Evolutionary conservation across 306 rosid species (phyloP).

Genomic region (Phaseolus lunatus): DNA sequence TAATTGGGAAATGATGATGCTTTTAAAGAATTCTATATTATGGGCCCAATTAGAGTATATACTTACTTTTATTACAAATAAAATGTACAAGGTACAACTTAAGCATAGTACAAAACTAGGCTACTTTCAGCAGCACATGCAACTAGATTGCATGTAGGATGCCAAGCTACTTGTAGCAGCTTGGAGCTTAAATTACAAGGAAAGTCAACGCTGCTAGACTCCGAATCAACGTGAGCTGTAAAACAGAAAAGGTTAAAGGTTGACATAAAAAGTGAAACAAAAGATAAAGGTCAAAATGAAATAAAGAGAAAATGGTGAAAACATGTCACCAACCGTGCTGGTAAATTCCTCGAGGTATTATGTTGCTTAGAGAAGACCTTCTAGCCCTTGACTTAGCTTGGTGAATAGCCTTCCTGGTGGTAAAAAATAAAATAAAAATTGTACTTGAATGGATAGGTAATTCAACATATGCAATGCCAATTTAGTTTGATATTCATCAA

Average conservation of each 20-base stretch:
- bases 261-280: not conserved
- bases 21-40: too few species aligned
- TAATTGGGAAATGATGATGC: too few species aligned
- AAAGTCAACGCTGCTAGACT: slow-evolving; percentile 37
- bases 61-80: too few species aligned
- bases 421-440: not conserved
- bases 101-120: slow-evolving; percentile 62
- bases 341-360: slow-evolving; percentile 2
- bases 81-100: slow-evolving; percentile 44
- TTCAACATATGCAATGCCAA: not conserved
- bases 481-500: not conserved
- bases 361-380: slow-evolving; percentile 3
- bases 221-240: slow-evolving; percentile 58
- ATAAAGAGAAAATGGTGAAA: not conserved
- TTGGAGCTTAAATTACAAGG: slow-evolving; percentile 50
- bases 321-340: not conserved
- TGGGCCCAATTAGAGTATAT: too few species aligned
- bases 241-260: not conserved
- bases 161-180: slow-evolving; percentile 70
- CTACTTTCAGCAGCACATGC: slow-evolving; percentile 69
- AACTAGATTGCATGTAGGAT: slow-evolving; percentile 66
- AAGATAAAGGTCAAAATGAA: not conserved
- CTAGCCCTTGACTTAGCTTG: not conserved
- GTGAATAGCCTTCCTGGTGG: not conserved
- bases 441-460: not conserved